Base-by-base conservation (phyloP, 305 asterid genomes). In the Fraxinus dipetala region DNA sequence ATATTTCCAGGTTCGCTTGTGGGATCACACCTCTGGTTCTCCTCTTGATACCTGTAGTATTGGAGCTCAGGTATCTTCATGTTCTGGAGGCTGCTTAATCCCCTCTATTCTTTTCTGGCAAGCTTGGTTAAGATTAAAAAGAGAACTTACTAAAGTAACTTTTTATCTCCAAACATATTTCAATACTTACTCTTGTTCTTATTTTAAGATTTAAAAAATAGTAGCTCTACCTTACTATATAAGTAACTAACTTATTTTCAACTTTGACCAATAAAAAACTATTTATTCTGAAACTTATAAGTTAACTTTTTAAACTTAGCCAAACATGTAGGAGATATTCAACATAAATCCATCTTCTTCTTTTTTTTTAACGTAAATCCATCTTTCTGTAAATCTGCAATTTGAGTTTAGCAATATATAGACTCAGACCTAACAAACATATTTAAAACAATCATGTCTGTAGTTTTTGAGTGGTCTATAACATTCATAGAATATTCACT, bases 31-130 rank as follows among this genome's bases (percentile, higher is more conserved):
- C 72, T 86, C 90, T 82, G 98, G 99, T 70, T 85, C 91, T 88
- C 93, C 94, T 85, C 93, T 95, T 67, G 97, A 92, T 87, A 93
- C 94, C n/a, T 92, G 93, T 80, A 89, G 84, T 79, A 89, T 93
- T 78, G 93, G 96, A 75, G 84, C 87, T 63, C 82, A 90, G 92
- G 97, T 83, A 88, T 76, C 86, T 45, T 77, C 76, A 61, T 70
- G 69, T 43, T 74, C 30, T 81, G 26, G 45, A 83, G 56, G 76
- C 31, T 54, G 79, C 83, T 18, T 72, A 40, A 76, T 65, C 30
- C 76, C 35, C 11, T 76, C 31, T 76, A 31, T 32, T 72, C 18
- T 22, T 56, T 20, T 69, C 11, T 7, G 20, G 63, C 63, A 51
- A 51, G 63, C 63, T 51, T 51, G 6, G 63, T 51, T 51, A 14